Evolutionary conservation across 805 yeast species (phyloP), one percentile per base, ranked within the genome.

Genomic region (Candida fluviatilis): DNA sequence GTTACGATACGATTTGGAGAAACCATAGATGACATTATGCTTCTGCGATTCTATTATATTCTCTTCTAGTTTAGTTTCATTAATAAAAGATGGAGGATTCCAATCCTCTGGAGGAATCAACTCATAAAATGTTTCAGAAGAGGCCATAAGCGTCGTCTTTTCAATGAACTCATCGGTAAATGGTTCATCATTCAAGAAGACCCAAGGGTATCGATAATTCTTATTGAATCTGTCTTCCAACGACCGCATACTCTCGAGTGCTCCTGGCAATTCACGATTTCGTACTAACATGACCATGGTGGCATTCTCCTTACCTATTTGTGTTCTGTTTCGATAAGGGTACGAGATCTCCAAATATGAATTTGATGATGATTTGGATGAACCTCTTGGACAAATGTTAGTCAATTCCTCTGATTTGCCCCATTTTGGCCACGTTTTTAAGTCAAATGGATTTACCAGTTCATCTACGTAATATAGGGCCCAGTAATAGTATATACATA

Each of bases 201-300:
- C 70, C 73, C 73, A 68, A 1, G 73, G 73, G 40, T 69, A 69
- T 31, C 50, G 52, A 40, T 61, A 68, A 37, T 65, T 42, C 25
- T 52, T 45, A 39, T 69, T 69, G 49, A 69, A 69, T 28, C 73
- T 43, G 43, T 69, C 73, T 41, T 69, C 73, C 12, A 69, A 52
- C 16, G 69, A 63, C 37, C 73, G 49, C 58, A 69, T 68, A 10
- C 71, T 63, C 19, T 44, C 40, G 15, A 89, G 58, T 0, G 93
- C 95, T 1, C 83, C 89, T 8, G 73, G 69, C 8, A 89, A 59
- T 57, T 89, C 97, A 64, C 74, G 69, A 56, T 89, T 89, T 39
- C 97, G 68, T 28, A 85, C 95, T 18, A 90, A 73, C 95, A 90
- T 89, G 39, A 90, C 73, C 18, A 90, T 58, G 0, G 95, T 83